Evolutionary conservation across 2,329 filamentous ascomycete species (phyloP), one percentile per base, ranked within the genome.

Genomic region (Cladosporium sp.): DNA sequence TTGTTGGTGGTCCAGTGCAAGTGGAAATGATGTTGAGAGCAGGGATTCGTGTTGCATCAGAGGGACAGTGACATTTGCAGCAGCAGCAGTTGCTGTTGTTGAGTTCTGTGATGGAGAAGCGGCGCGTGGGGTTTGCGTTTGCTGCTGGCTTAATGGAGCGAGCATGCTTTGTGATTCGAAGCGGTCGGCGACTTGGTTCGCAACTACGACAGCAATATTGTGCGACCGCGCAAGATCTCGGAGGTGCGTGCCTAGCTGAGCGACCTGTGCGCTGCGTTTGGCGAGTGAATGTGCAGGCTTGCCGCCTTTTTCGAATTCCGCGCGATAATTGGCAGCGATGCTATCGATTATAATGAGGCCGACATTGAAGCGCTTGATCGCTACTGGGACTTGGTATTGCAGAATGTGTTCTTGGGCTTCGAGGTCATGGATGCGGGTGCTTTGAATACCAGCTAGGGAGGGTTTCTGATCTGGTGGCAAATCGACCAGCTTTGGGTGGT

Each of bases 401-500:
- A 98, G 83, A 74, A 99, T 97, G 79, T 98, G 94, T 67, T 98
- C 94, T 79, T 99, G 95, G 0, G 91, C 89, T 78, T 98, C 95
- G 65, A 98, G 88, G 76, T 98, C 93, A 35, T 92, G 91, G 11
- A 92, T 93, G 59, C 89, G 88, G 69, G 95, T 91, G 76, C 90
- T 91, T 72, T 93, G 85, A 69, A 99, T 89, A 69, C 85, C 84
- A 76, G 91, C 88, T 5, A 97, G 84, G 0, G 91, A 91, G 0
- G 93, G 88, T 26, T 74, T 77, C 5, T 80, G 71, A 18, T 78
- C 69, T 23, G 74, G 65, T 1, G 80, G 70, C 18, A 85, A 74
- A 26, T 72, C 72, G 29, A 77, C 77, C 65, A 96, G 83, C 59
- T 82, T 74, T 0, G 89, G 88, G 76, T 96, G 88, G 55, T 81